These are phyloP conservation scores for Epichloe hybrida DNA, from an alignment of 2,329 filamentous ascomycete genomes.

Conservation along the genomic window DNA sequence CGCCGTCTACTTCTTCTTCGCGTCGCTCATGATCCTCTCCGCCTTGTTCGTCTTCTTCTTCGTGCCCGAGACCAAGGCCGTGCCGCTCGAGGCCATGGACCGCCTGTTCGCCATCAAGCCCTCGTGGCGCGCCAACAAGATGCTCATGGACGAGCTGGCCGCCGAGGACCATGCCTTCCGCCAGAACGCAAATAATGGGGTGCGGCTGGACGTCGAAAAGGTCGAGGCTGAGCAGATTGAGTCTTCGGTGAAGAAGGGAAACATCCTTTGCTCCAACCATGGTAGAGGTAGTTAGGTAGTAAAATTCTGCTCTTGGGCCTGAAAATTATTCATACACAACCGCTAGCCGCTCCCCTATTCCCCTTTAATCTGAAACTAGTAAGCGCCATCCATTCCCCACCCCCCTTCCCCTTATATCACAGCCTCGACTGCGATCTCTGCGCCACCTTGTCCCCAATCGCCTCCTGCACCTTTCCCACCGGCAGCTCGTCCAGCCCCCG, in stretches of 20 bases:
- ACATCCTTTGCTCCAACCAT: too few relatives aligned
- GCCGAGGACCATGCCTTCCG: slow-evolving; percentile 21
- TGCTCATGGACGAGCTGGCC: slow-evolving; percentile 29
- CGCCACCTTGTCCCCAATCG: slow-evolving; percentile 30
- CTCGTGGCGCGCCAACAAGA: slow-evolving; percentile 27
- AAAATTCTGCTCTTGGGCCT: too few relatives aligned
- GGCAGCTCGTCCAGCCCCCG: slow-evolving; percentile 43
- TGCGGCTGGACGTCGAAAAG: slow-evolving; percentile 17
- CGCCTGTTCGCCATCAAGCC: slow-evolving; percentile 41
- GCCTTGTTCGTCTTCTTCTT: slow-evolving; percentile 48
- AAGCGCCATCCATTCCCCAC: too few relatives aligned
- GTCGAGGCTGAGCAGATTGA: slow-evolving; percentile 14
- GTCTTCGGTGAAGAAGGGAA: background rate
- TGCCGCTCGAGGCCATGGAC: slow-evolving; percentile 54
- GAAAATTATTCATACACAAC: too few relatives aligned
- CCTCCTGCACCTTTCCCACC: slow-evolving; percentile 42
- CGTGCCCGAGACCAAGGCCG: slow-evolving; percentile 51
- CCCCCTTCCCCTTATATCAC: accelerated
- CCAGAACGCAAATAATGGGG: slow-evolving; percentile 15
- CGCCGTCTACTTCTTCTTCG: slow-evolving; percentile 59
- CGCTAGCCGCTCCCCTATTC: too few relatives aligned
- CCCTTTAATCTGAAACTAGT: too few relatives aligned
- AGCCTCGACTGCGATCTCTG: slow-evolving; percentile 14
- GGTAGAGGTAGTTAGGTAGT: too few relatives aligned
- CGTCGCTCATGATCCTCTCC: slow-evolving; percentile 44